Evolutionary conservation across 306 rosid genomes (phyloP), one percentile per base, ranked within the genome.

Genomic region (Biancaea sappan): DNA sequence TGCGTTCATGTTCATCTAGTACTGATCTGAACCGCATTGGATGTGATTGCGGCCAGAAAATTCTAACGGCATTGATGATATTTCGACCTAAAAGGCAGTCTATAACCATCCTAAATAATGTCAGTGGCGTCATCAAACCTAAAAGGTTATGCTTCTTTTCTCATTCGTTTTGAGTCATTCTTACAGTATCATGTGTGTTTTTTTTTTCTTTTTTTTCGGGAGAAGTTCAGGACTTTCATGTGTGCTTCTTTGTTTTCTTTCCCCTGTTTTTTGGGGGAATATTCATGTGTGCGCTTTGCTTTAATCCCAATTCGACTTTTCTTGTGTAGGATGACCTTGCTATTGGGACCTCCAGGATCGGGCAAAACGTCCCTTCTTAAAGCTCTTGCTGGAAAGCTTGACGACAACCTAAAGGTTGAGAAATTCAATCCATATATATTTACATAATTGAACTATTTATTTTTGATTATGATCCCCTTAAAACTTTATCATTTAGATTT

Each of bases 321-420:
- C 57, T 40, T 82, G 67, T 4, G 22, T 60, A 90, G 96, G 96
- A 88, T 93, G 96, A 93, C 93, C 52, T 80, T 93, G 86, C 85
- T 93, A 7, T 76, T 93, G 70, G 98, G 97, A 24, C 97, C 97
- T 60, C 96, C 97, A 19, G 91, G 95, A 21, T 89, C 97, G 6
- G 98, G 97, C 3, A 90, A 88, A 84, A 81, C 96, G 29, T 80
- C 97, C 12, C 72, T 93, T 75, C 98, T 90, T 81, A 75, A 76
- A 79, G 93, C 97, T 74, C 92, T 90, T 32, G 90, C 97, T 0
- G 93, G 98, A 26, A 93, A 93, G 79, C 93, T 90, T 52, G 97
- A 79, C 74, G 2, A 29, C 53, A 78, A 77, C 54, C 83, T 93
- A 74, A 77, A 86, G 91, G 98, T 89, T n/a, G n/a, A n/a, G n/a